Evolutionary conservation across 768 basidiomycete genomes (phyloP), one percentile per base, ranked within the genome.

Genomic region (Auricularia sp.): DNA sequence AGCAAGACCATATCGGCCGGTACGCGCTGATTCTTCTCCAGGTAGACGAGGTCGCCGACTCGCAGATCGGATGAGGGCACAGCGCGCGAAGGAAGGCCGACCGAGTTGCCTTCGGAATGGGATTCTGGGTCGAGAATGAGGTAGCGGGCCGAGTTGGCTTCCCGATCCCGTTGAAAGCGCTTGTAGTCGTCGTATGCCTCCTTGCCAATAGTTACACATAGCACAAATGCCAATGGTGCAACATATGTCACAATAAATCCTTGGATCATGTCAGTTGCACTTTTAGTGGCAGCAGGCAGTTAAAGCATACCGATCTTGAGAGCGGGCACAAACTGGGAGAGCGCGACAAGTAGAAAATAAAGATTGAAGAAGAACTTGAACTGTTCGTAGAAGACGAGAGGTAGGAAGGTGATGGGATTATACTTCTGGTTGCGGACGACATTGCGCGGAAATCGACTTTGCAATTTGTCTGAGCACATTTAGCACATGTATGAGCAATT

Each of bases 281-380:
- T 11, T 18, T 42, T 8, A 14, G 39, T 59, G 54, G 24, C 21
- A 44, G 21, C 33, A 13, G 2, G 61, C 21, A 58, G 14, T 33
- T 14, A 42, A 42, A 37, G 78, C 85, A 58, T 63, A 93, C 94
- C 95, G 66, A 97, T 99, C 78, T 94, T 94, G 66, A 99, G 83
- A 0, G 94, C 90, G 14, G 97, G 97, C 18, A 99, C 79, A 72
- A 99, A 97, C 75, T 98, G 97, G 8, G 91, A 94, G 7, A 98
- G 81, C 0, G 97, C 97, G 44, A 99, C 97, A 29, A 98, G 87
- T 11, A 98, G 84, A 73, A 99, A 99, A 76, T 98, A 99, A 6
- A 98, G 82, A 73, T 98, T 99, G 85, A 97, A 98, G 80, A 99
- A 99, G 81, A 96, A 98, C 76, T 98, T 98, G 88, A 98, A 99